Evolutionary conservation across 2,329 filamentous ascomycete genomes (phyloP), one percentile per base, ranked within the genome.

Genomic region (Aspergillus sp.): DNA sequence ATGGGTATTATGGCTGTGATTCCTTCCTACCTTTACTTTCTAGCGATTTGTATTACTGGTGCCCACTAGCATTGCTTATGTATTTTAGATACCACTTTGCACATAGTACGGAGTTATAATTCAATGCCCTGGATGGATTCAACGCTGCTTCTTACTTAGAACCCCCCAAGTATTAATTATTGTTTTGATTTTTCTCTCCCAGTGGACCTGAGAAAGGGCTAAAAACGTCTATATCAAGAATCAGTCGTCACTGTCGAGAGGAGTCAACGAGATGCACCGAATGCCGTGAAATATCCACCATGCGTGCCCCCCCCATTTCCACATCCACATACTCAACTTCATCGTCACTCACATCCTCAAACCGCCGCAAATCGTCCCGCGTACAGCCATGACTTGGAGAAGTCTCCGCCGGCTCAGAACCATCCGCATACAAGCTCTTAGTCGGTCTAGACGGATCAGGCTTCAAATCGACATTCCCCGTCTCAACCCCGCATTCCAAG

Each of bases 1-100:
- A 69, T 98, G 93, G 93, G 75, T 97, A 70, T 77, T 96, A 62
- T 96, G 90, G 90, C 73, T 95, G 64, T 90, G 73, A 77, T 35
- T 46, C 52, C 27, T 35, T 37, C 23, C 14, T 15, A 37, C 17
- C 8, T n/a, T 21, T 48, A 35, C 27, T 19, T 48, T 47, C n/a
- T 35, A 46, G 15, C n/a, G 14, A 48, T 21, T 35, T 14, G 9
- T 35, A 48, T 48, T 48, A 21, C n/a, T 19, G 9, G 17, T 17
- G 44, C 35, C 8, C n/a, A 15, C 35, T 21, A n/a, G 17, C 37
- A 52, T 41, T n/a, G 33, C 21, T 41, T 41, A 40, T 41, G 8
- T 41, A 41, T 17, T 41, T 23, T 43, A 43, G 37, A 52, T 52
- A 43, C 49, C 39, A 52, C 25, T n/a, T 43, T 43, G 17, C 45